These are phyloP conservation scores for Amanita thiersii DNA, from an alignment of 768 basidiomycete genomes.

Conservation along the genomic window DNA sequence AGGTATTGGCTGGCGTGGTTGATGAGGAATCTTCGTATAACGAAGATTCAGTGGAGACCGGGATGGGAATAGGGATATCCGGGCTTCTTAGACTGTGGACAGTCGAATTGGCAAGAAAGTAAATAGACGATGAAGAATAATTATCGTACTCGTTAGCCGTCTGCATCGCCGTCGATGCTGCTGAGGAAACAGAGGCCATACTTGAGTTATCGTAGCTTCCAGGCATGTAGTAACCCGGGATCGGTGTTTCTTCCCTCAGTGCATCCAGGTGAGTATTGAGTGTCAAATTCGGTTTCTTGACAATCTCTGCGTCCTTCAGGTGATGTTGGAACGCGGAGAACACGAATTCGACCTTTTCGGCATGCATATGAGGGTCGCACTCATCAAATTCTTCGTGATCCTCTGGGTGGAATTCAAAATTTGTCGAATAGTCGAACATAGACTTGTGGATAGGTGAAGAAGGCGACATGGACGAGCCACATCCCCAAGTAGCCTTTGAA, in stretches of 20 bases:
- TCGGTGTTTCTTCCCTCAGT: constrained; percentile 1
- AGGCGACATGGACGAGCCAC: constrained; percentile 5
- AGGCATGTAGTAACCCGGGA: constrained; percentile 2
- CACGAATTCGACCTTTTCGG: constrained; percentile 1
- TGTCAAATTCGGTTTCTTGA: constrained; percentile 1
- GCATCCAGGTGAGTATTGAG: constrained; percentile 10
- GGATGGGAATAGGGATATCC: not conserved
- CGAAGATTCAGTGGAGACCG: constrained; percentile 4
- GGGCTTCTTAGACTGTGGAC: constrained; percentile 7
- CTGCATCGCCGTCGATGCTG: constrained; percentile 6
- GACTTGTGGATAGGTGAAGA: constrained; percentile 3
- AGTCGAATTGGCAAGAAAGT: constrained; percentile 5
- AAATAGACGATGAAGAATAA: constrained; percentile 8
- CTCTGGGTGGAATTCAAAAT: constrained; percentile 2
- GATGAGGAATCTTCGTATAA: constrained; percentile 6
- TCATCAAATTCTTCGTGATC: not conserved
- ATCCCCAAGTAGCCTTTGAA: constrained; percentile 8
- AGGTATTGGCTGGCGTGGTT: constrained; percentile 1
- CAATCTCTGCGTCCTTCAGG: not conserved
- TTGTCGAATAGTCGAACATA: constrained; percentile 2
- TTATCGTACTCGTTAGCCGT: constrained; percentile 8
- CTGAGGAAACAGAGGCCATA: constrained; percentile 7
- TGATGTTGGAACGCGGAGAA: constrained; percentile 3
- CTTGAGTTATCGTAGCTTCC: not conserved
- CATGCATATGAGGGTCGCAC: constrained; percentile 5